Conservation (phyloP, 2,329 filamentous ascomycete genomes). For the Xylariales sp. region DNA sequence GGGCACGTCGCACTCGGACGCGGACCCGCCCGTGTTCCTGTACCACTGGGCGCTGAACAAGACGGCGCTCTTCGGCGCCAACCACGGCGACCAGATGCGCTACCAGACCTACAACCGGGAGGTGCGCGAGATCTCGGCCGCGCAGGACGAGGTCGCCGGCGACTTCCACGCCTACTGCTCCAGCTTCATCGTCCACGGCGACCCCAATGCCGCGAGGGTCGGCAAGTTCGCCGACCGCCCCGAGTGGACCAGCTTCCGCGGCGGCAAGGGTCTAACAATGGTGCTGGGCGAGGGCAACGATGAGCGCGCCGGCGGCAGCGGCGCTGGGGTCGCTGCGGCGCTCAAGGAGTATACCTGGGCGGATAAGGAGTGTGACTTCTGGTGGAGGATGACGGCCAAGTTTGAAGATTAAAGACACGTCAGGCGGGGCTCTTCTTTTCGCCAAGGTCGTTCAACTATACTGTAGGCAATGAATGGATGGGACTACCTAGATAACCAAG, state of each 20-base stretch:
- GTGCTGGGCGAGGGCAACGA: conserved; percentile 43
- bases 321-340: conserved; percentile 31
- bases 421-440: no score
- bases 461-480: not conserved
- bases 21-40: conserved; percentile 18
- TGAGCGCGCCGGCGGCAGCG: conserved; percentile 38
- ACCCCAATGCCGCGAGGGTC: conserved; percentile 12
- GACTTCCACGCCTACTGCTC: conserved; percentile 7
- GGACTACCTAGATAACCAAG: no score
- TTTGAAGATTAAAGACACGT: conserved; percentile 22
- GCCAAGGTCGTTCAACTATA: not conserved
- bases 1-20: conserved; percentile 7
- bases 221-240: conserved; percentile 15
- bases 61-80: conserved; percentile 24
- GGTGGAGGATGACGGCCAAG: conserved; percentile 30
- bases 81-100: conserved; percentile 37
- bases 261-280: conserved; percentile 30
- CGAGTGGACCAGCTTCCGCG: conserved; percentile 18
- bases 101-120: conserved; percentile 38
- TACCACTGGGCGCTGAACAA: conserved; percentile 29
- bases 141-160: conserved; percentile 17
- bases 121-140: conserved; percentile 28
- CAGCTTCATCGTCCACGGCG: conserved; percentile 5
- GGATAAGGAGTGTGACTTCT: conserved; percentile 40
- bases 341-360: conserved; percentile 36